A percentile compares a stretch with the other conserved stretches of the same genome.
These are phyloP conservation scores for Nakataea oryzae DNA, from an alignment of 2,329 filamentous ascomycete genomes.

Conservation along the genomic window DNA sequence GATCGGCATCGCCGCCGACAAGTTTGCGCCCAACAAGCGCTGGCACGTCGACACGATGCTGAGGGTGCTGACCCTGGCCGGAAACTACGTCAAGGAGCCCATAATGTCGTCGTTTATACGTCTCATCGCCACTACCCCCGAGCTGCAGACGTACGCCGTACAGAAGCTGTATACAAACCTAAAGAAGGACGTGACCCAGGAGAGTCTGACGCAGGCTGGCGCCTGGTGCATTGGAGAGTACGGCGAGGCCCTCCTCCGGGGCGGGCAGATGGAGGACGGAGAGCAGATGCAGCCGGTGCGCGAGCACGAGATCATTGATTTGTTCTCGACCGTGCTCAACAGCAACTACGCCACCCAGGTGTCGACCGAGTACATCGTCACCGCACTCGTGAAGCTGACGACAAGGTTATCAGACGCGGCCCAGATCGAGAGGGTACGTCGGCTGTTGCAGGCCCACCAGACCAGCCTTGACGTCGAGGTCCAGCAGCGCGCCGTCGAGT, in stretches of 20 bases:
- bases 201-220: constrained; percentile 84
- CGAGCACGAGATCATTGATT: constrained; percentile 81
- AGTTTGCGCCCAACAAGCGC: constrained; percentile 91
- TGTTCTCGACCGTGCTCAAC: constrained; percentile 87
- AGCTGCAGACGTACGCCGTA: constrained; percentile 91
- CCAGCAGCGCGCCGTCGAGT: constrained; percentile 92
- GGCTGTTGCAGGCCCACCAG: constrained; percentile 66
- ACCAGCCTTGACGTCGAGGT: constrained; percentile 90
- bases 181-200: constrained; percentile 95
- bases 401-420: constrained; percentile 72
- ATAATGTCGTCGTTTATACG: constrained; percentile 95
- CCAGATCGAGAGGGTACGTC: constrained; percentile 79
- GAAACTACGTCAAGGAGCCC: constrained; percentile 95
- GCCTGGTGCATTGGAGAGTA: constrained; percentile 98
- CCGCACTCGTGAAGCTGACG: constrained; percentile 87
- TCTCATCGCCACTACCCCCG: constrained; percentile 85
- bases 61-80: constrained; percentile 82
- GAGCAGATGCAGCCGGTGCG: constrained; percentile 73
- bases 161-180: constrained; percentile 87
- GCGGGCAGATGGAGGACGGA: constrained; percentile 89
- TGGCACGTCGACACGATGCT: constrained; percentile 99
- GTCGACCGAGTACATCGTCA: constrained; percentile 92
- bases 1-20: constrained; percentile 92
- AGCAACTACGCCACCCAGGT: constrained; percentile 90
- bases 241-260: constrained; percentile 77